Conservation (phyloP, 768 basidiomycete genomes). For the Rossbeevera mucosa region DNA sequence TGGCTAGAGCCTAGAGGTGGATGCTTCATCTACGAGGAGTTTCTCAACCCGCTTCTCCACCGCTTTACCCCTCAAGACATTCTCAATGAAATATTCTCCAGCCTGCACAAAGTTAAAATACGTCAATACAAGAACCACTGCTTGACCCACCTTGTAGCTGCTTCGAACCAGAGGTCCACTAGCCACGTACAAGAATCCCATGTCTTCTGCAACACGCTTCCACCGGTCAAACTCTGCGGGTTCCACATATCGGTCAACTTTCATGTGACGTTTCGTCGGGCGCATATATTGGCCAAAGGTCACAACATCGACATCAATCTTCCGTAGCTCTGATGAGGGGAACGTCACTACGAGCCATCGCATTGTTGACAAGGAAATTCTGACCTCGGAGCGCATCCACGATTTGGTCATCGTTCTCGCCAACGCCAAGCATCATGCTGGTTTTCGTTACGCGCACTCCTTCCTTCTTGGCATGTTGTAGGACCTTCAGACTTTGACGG, state of each 20-base stretch:
- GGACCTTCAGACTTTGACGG: constrained; percentile 74
- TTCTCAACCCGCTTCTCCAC: constrained; percentile 37
- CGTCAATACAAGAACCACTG: background rate
- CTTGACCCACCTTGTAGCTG: constrained; percentile 83
- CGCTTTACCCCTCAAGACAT: constrained; percentile 67
- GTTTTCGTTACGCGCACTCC: constrained; percentile 93
- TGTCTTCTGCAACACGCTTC: constrained; percentile 84
- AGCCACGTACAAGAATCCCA: constrained; percentile 97
- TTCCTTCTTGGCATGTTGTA: constrained; percentile 77
- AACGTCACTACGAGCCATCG: background rate
- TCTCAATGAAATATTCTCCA: constrained; percentile 95
- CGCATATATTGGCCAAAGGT: constrained; percentile 99
- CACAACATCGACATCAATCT: constrained; percentile 89
- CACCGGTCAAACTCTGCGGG: constrained; percentile 91
- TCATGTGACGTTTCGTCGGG: constrained; percentile 98
- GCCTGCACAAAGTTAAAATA: constrained; percentile 47
- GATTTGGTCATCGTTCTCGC: constrained; percentile 82
- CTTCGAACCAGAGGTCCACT: constrained; percentile 94
- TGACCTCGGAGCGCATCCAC: constrained; percentile 77
- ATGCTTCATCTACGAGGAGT: constrained; percentile 25
- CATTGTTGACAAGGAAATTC: constrained; percentile 15
- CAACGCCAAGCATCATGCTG: constrained; percentile 97
- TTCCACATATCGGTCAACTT: constrained; percentile 93
- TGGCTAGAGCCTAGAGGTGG: constrained; percentile 3
- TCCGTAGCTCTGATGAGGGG: constrained; percentile 68